These are phyloP conservation scores for Maudiozyma barnettii DNA, from an alignment of 805 yeast genomes.

Conservation along the genomic window DNA sequence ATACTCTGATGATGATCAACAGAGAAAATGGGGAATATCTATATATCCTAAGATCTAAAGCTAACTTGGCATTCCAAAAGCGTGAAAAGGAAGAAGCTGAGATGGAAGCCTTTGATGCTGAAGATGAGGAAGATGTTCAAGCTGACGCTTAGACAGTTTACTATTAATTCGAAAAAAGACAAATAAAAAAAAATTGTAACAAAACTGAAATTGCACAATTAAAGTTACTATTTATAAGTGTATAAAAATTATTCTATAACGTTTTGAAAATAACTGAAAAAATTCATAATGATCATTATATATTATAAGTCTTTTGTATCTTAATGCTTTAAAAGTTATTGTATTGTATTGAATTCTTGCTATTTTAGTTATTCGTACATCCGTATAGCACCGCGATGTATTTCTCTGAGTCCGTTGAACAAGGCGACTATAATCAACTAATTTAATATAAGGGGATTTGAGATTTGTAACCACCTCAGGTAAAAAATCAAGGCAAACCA, in stretches of 20 bases:
- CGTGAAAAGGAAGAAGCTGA: constrained; percentile 38
- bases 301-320: too few species aligned
- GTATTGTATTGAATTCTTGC: too few species aligned
- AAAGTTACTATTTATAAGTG: not conserved
- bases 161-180: not conserved
- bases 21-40: constrained; percentile 57
- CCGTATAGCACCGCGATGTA: too few species aligned
- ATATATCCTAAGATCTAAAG: constrained; percentile 46
- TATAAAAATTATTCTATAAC: too few species aligned
- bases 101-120: constrained; percentile 11
- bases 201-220: not conserved
- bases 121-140: constrained; percentile 4
- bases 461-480: too few species aligned
- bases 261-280: too few species aligned
- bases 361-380: too few species aligned
- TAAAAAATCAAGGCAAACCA: too few species aligned
- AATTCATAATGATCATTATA: too few species aligned
- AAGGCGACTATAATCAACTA: not conserved
- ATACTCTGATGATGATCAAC: constrained; percentile 38
- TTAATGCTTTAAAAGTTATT: too few species aligned
- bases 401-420: not conserved
- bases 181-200: not conserved
- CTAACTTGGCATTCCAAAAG: constrained; percentile 46
- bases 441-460: not conserved
- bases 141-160: constrained; percentile 1